Evolutionary conservation across 305 asterid genomes (phyloP), one percentile per base, ranked within the genome.

Genomic region (Lippia alba): DNA sequence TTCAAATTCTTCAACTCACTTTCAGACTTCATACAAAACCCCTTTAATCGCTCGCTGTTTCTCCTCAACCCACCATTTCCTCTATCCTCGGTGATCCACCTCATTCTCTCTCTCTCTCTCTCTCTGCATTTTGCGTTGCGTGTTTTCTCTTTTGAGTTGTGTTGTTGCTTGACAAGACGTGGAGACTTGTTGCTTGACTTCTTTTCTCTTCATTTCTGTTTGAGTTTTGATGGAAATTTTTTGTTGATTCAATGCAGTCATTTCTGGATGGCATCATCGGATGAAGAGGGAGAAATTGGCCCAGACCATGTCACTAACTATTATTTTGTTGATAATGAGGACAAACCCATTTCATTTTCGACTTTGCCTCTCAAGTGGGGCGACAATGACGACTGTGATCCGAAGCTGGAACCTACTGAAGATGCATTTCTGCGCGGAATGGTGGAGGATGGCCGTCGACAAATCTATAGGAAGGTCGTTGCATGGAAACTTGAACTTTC

Each of bases 211-310:
- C 36, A 41, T 49, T 41, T 40, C 33, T 53, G 49, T 19, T 36
- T 51, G 14, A 10, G 17, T 19, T 51, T 61, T 61, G 53, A 51
- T 19, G 30, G 18, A 39, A 62, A 61, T 19, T 40, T 39, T 50
- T 33, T 16, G 20, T 33, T 16, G 20, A 54, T 18, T 70, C 49
- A 54, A n/a, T 71, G 64, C 74, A 61, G 70, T 44, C 39, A 18
- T 64, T 46, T 45, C 18, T 17, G 49, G 36, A 87, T 87, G 93
- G 80, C 74, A 20, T 78, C 81, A 12, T 87, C 89, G 18, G 92
- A 82, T 10, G 96, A 89, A 77, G 96, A 87, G 69, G 92, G 92
- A 59, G 96, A 90, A 72, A 81, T 87, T 57, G 66, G 74, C 15
- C 73, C 83, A 30, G 79, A 73, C 49, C 48, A 76, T 15, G 80